A percentile compares a stretch with the other conserved stretches of the same genome.
Conservation (phyloP, 176 grass and related monocot genomes). For the Eleusine coracana region DNA sequence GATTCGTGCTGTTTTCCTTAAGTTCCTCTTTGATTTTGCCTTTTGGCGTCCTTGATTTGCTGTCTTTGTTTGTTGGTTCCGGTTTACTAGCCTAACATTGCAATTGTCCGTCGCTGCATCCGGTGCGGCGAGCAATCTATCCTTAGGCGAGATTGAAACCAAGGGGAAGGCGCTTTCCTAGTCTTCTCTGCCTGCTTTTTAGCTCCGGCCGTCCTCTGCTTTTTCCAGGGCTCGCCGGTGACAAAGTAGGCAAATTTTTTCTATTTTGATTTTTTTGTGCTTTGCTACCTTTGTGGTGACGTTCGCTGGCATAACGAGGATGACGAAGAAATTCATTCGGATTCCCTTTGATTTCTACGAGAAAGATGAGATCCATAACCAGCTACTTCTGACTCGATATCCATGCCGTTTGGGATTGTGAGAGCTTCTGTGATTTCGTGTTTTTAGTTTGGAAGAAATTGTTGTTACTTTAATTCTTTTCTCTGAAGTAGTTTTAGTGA, state of each 20-base stretch:
- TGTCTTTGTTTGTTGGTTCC: background rate
- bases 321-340: slow-evolving; percentile 57
- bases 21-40: background rate
- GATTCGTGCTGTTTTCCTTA: background rate
- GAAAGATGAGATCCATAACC: slow-evolving; percentile 54
- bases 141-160: slow-evolving; percentile 50
- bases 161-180: slow-evolving; percentile 49
- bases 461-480: too few relatives aligned
- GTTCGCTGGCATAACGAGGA: background rate
- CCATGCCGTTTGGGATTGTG: background rate
- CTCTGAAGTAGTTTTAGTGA: too few relatives aligned
- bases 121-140: slow-evolving; percentile 56
- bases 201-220: slow-evolving; percentile 54
- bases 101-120: slow-evolving; percentile 49
- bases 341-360: slow-evolving; percentile 52
- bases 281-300: background rate
- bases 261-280: background rate
- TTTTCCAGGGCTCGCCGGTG: slow-evolving; percentile 50
- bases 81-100: slow-evolving; percentile 52
- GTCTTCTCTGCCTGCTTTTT: slow-evolving; percentile 45
- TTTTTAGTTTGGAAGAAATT: background rate
- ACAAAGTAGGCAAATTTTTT: slow-evolving; percentile 48
- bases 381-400: slow-evolving; percentile 58
- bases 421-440: background rate
- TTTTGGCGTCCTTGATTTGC: background rate